Conservation (phyloP, 2,329 filamentous ascomycete species). For the Xylariaceae sp. region DNA sequence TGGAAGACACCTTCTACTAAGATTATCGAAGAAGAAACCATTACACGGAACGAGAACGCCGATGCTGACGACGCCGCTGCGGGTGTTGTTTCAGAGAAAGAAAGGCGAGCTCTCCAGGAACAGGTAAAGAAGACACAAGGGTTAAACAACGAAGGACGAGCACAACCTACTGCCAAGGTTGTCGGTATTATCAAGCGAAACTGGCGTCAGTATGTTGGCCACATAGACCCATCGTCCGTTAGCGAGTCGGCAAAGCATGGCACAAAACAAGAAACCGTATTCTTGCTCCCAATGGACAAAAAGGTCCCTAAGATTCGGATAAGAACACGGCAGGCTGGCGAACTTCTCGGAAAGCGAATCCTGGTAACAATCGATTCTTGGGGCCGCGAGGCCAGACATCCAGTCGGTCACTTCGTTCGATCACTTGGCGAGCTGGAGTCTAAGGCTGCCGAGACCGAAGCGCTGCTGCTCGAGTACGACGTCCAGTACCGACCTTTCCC, state of each 20-base stretch:
- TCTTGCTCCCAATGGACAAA: slow-evolving; percentile 97
- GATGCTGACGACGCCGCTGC: slow-evolving; percentile 75
- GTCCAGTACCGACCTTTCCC: slow-evolving; percentile 97
- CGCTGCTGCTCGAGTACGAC: slow-evolving; percentile 87
- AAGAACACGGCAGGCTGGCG: slow-evolving; percentile 81
- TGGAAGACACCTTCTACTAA: slow-evolving; percentile 97
- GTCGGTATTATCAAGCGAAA: slow-evolving; percentile 92
- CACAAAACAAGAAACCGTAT: slow-evolving; percentile 84
- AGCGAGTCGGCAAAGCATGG: slow-evolving; percentile 68
- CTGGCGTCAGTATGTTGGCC: slow-evolving; percentile 96
- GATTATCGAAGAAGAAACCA: slow-evolving; percentile 86
- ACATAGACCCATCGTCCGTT: slow-evolving; percentile 83
- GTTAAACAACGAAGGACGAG: slow-evolving; percentile 66
- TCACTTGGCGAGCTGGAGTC: slow-evolving; percentile 90
- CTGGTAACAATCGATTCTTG: slow-evolving; percentile 91
- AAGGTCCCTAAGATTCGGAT: slow-evolving; percentile 93
- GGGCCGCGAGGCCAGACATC: slow-evolving; percentile 90
- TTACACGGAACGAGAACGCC: slow-evolving; percentile 91
- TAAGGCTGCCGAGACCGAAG: slow-evolving; percentile 96
- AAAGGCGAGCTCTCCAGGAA: slow-evolving; percentile 81
- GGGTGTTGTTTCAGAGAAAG: slow-evolving; percentile 80
- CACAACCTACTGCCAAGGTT: slow-evolving; percentile 86
- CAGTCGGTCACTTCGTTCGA: slow-evolving; percentile 87
- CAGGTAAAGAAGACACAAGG: slow-evolving; percentile 83
- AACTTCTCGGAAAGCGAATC: slow-evolving; percentile 85